These are phyloP conservation scores for Cercophora sp. DNA, from an alignment of 495 filamentous ascomycete genomes.

Conservation along the genomic window DNA sequence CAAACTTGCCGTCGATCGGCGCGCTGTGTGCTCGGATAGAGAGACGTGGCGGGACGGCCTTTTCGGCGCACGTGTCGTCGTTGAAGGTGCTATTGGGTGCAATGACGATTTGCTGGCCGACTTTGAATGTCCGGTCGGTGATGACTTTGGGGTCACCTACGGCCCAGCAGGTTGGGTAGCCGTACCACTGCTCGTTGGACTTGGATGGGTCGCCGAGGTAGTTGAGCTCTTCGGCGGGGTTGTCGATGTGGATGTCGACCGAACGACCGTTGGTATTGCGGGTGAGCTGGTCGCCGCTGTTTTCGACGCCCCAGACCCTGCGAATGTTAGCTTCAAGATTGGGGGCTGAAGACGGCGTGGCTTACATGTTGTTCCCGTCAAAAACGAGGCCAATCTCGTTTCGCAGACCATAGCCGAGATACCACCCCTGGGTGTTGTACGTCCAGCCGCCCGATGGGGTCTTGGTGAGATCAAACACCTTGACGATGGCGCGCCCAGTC, in stretches of 20 bases:
- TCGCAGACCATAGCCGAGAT: slow-evolving; percentile 63
- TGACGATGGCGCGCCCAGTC: slow-evolving; percentile 57
- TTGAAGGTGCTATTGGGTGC: slow-evolving; percentile 42
- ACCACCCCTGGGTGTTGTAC: slow-evolving; percentile 49
- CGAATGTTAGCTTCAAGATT: not conserved
- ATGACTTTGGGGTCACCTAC: slow-evolving; percentile 53
- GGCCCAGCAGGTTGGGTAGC: slow-evolving; percentile 64
- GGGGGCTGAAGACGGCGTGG: not conserved
- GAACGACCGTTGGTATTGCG: slow-evolving; percentile 44
- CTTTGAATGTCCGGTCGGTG: slow-evolving; percentile 40
- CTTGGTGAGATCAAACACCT: slow-evolving; percentile 55
- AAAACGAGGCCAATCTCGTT: slow-evolving; percentile 64
- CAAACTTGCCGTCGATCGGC: slow-evolving; percentile 49
- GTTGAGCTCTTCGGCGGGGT: slow-evolving; percentile 70
- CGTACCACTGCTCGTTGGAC: slow-evolving; percentile 47
- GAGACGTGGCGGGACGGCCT: slow-evolving; percentile 44
- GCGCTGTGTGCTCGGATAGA: slow-evolving; percentile 55
- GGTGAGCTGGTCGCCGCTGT: slow-evolving; percentile 58
- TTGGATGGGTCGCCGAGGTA: slow-evolving; percentile 56
- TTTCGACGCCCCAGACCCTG: slow-evolving; percentile 53
- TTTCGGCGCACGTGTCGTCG: slow-evolving; percentile 43
- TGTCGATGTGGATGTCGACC: slow-evolving; percentile 59
- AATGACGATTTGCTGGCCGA: slow-evolving; percentile 49
- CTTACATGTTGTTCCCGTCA: slow-evolving; percentile 32
- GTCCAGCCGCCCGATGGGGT: slow-evolving; percentile 39